phyloP scores from a whole-genome alignment of 2,329 filamentous ascomycete genomes.

The Fusarium sp. region DNA sequence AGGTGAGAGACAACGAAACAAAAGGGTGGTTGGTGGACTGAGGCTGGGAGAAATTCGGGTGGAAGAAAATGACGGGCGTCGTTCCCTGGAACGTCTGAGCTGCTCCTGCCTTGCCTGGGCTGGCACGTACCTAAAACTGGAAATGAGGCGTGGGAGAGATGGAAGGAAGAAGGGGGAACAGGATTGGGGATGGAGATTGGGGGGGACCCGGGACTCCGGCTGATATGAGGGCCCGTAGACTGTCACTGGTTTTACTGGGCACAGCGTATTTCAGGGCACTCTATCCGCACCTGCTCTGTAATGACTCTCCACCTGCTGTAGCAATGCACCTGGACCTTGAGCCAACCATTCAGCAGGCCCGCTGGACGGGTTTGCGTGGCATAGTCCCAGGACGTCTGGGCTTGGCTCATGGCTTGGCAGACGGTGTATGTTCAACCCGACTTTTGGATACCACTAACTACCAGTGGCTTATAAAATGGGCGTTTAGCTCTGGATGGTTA shows the following conservation, averaged over 20 bases:
- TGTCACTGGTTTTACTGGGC: constrained; percentile 25
- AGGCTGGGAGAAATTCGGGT: constrained; percentile 42
- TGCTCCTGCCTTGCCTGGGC: constrained; percentile 29
- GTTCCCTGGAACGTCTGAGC: constrained; percentile 12
- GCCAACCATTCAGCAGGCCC: constrained; percentile 1
- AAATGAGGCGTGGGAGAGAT: constrained; percentile 41
- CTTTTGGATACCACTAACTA: constrained; percentile 8
- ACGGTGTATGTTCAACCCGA: constrained; percentile 27
- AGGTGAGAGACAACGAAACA: constrained; percentile 21
- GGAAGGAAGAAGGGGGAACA: constrained; percentile 17
- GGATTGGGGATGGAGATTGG: constrained; percentile 8
- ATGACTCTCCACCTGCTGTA: constrained; percentile 31
- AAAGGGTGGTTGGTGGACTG: constrained; percentile 13
- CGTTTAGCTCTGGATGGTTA: constrained; percentile 10
- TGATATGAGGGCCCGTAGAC: constrained; percentile 8
- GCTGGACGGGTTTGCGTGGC: constrained; percentile 32
- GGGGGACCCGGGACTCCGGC: constrained; percentile 15
- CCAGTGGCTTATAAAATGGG: constrained; percentile 21
- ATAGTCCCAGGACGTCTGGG: constrained; percentile 11
- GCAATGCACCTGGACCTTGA: constrained; percentile 14
- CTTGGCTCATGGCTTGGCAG: constrained; percentile 35
- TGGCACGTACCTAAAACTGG: constrained; percentile 44
- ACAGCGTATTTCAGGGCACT: constrained; percentile 24
- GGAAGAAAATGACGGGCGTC: constrained; percentile 38
- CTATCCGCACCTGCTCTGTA: neutral